Evolutionary conservation across 108 stramenopile species (phyloP).

Genomic region (Epipyxis sp.): DNA sequence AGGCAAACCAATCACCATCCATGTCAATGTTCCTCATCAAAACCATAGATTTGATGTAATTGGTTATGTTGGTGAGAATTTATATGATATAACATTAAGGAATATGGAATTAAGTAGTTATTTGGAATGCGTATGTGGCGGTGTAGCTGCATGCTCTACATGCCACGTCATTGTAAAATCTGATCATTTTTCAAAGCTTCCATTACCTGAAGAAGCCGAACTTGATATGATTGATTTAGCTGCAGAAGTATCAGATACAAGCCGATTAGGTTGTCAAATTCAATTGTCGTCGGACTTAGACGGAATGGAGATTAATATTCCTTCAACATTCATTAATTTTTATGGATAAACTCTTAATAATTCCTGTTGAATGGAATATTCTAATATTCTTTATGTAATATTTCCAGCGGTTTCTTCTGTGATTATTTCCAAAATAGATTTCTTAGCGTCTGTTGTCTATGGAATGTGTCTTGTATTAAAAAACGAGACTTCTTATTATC

Average conservation of each 20-base stretch:
- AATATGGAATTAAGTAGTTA: slow-evolving; percentile 54
- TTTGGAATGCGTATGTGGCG: slow-evolving; percentile 70
- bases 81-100: background rate
- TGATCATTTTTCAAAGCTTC: slow-evolving; percentile 56
- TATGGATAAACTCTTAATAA: too few species aligned
- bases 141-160: slow-evolving; percentile 71
- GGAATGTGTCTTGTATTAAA: too few species aligned
- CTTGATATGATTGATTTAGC: slow-evolving; percentile 71
- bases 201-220: slow-evolving; percentile 59
- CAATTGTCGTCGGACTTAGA: slow-evolving; percentile 56
- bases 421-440: too few species aligned
- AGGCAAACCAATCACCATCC: background rate
- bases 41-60: background rate
- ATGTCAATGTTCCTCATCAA: background rate
- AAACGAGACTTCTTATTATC: too few species aligned
- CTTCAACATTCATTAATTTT: slow-evolving; percentile 84
- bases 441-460: too few species aligned
- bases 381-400: too few species aligned
- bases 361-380: too few species aligned
- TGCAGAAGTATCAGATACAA: slow-evolving; percentile 45
- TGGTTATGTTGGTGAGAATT: background rate
- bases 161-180: slow-evolving; percentile 69
- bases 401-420: too few species aligned
- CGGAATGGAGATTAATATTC: slow-evolving; percentile 58
- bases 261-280: slow-evolving; percentile 70